A percentile compares a stretch with the other conserved stretches of the same genome.
phyloP scores from a whole-genome alignment of 2,329 filamentous ascomycete genomes.

The Fusarium sp. region DNA sequence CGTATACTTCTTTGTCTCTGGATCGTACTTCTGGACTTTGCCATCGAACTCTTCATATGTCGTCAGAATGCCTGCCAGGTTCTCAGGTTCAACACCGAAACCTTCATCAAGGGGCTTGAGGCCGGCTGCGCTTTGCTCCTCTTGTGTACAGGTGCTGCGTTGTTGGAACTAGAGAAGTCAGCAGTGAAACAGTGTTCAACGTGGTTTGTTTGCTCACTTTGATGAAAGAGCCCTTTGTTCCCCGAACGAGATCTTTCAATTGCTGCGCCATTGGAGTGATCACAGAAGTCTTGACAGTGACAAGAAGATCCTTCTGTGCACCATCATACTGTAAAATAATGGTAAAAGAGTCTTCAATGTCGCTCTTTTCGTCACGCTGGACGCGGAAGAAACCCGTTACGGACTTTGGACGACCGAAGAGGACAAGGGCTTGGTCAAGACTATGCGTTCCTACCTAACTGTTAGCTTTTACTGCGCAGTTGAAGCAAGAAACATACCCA shows the following conservation, averaged over 20 bases:
- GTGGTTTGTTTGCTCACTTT: slow-evolving; percentile 10
- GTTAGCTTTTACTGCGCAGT: rapidly evolving
- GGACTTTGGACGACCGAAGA: slow-evolving; percentile 33
- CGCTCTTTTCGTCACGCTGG: slow-evolving; percentile 39
- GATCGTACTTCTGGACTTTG: slow-evolving; percentile 50
- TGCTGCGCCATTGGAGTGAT: slow-evolving; percentile 35
- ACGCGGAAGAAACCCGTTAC: slow-evolving; percentile 43
- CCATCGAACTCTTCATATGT: slow-evolving; percentile 55
- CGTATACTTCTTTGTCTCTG: slow-evolving; percentile 51
- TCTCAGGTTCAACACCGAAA: slow-evolving; percentile 41
- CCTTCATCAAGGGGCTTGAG: slow-evolving; percentile 27
- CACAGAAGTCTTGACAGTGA: slow-evolving; percentile 41
- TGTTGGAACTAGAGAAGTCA: slow-evolving; percentile 64
- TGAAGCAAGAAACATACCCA: slow-evolving; percentile 47
- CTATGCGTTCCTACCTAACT: slow-evolving; percentile 36
- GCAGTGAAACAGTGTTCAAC: rapidly evolving
- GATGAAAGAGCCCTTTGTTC: slow-evolving; percentile 42
- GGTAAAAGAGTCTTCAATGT: slow-evolving; percentile 64
- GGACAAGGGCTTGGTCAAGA: slow-evolving; percentile 40
- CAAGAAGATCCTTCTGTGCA: slow-evolving; percentile 50
- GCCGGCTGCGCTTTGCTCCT: slow-evolving; percentile 38
- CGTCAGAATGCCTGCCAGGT: slow-evolving; percentile 48
- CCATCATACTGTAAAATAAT: slow-evolving; percentile 70
- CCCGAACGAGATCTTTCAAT: slow-evolving; percentile 36
- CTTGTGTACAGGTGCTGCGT: slow-evolving; percentile 53